These are phyloP conservation scores for Dimocarpus longan DNA, from an alignment of 345 rosid species.

Conservation along the genomic window DNA sequence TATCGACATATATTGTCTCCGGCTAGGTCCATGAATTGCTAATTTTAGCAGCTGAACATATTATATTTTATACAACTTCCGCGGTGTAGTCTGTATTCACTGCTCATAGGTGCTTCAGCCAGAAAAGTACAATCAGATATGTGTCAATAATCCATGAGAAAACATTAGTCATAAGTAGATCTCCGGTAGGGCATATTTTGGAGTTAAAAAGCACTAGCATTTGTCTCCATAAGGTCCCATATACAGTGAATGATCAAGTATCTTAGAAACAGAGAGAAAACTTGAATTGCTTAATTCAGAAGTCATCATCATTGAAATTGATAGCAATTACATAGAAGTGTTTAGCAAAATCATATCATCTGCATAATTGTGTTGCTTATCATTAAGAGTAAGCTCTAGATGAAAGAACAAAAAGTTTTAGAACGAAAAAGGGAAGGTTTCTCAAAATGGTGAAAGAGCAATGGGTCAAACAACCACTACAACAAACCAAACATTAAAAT, in stretches of 20 bases:
- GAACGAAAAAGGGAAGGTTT: background rate
- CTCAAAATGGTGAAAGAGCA: background rate
- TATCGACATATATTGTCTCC: background rate
- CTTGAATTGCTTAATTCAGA: slow-evolving; percentile 14
- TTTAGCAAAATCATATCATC: background rate
- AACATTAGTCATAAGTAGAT: background rate
- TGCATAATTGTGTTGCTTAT: background rate
- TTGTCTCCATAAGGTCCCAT: background rate
- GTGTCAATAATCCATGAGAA: background rate
- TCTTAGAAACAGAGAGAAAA: slow-evolving; percentile 1
- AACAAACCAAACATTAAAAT: background rate
- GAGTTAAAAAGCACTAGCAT: background rate
- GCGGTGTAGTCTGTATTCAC: background rate
- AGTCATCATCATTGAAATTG: slow-evolving; percentile 18
- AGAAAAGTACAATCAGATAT: background rate
- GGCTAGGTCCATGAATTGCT: background rate
- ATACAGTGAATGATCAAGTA: background rate
- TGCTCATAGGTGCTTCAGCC: background rate
- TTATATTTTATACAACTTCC: background rate
- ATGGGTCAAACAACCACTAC: background rate
- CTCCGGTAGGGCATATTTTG: background rate
- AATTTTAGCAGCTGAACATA: background rate
- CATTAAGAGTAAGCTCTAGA: background rate
- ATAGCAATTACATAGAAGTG: background rate
- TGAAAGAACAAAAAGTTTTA: background rate